Conservation (phyloP, 192 early-diverging fungal genomes). For the Thamnidium elegans region DNA sequence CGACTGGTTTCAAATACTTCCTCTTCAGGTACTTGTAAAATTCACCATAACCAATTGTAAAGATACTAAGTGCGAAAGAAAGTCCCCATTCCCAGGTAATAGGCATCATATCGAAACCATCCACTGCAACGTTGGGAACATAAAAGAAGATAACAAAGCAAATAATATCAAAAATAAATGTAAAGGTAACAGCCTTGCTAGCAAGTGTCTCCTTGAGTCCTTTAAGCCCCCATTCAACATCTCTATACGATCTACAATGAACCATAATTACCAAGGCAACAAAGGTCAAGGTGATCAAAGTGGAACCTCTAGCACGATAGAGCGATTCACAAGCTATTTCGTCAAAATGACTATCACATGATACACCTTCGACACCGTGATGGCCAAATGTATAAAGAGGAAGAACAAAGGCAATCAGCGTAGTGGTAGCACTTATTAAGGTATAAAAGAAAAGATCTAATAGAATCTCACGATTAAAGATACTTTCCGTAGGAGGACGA, state of each 20-base stretch:
- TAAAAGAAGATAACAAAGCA: conserved; percentile 58
- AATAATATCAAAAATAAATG: conserved; percentile 43
- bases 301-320: conserved; percentile 62
- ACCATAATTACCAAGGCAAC: conserved; percentile 60
- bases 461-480: conserved; percentile 69
- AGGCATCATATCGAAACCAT: conserved; percentile 54
- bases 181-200: conserved; percentile 46
- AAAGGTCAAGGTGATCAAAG: conserved; percentile 43
- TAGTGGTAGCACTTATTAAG: conserved; percentile 43
- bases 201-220: conserved; percentile 38
- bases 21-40: conserved; percentile 7
- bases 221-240: conserved; percentile 53
- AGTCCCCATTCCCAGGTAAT: conserved; percentile 76
- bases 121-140: conserved; percentile 55
- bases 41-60: conserved; percentile 1
- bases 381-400: conserved; percentile 59
- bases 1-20: conserved; percentile 6
- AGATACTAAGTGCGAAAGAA: conserved; percentile 33
- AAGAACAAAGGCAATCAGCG: conserved; percentile 61
- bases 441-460: conserved; percentile 68
- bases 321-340: conserved; percentile 47
- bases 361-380: conserved; percentile 45
- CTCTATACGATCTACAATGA: conserved; percentile 68
- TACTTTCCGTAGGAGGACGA: conserved; percentile 55
- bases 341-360: conserved; percentile 48